Percentiles rank a stretch among this genome's conserved stretches.
Evolutionary conservation across 495 filamentous ascomycete genomes (phyloP).

Genomic region (Parathielavia appendiculata): DNA sequence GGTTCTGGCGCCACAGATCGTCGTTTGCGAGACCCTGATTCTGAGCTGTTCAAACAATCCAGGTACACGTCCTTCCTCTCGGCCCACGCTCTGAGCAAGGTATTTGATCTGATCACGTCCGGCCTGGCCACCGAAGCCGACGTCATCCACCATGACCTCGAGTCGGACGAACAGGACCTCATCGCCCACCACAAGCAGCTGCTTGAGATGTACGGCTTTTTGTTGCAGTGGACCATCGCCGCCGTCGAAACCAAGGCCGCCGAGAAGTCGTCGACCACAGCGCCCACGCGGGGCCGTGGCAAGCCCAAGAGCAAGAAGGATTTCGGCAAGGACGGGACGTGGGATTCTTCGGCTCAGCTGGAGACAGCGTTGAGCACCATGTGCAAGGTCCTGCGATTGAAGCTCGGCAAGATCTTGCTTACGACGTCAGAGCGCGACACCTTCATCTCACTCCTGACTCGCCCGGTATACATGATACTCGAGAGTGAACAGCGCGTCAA

Average conservation of each 20-base stretch:
- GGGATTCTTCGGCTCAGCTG: constrained; percentile 85
- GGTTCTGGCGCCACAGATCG: constrained; percentile 12
- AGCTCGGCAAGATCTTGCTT: constrained; percentile 84
- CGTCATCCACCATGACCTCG: constrained; percentile 75
- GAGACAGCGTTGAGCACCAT: constrained; percentile 85
- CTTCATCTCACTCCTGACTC: constrained; percentile 85
- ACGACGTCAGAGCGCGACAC: constrained; percentile 97
- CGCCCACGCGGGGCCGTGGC: constrained; percentile 63
- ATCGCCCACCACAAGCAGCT: constrained; percentile 81
- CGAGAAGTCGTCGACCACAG: constrained; percentile 72
- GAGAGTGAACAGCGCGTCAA: constrained; percentile 94
- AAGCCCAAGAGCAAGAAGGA: constrained; percentile 72
- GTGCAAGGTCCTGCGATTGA: constrained; percentile 93
- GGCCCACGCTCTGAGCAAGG: constrained; percentile 76
- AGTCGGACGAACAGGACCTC: constrained; percentile 84
- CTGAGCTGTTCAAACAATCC: constrained; percentile 62
- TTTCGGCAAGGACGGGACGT: constrained; percentile 63
- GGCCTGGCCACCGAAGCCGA: constrained; percentile 93
- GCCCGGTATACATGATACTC: constrained; percentile 88
- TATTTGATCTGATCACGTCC: constrained; percentile 88
- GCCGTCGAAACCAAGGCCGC: constrained; percentile 89
- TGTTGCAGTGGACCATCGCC: constrained; percentile 90
- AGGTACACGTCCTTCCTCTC: constrained; percentile 83
- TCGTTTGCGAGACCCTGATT: constrained; percentile 32
- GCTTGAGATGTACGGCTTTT: constrained; percentile 90